Percentiles rank a stretch among this genome's conserved stretches.
Evolutionary conservation across 306 rosid genomes (phyloP).

Genomic region (Psophocarpus tetragonolobus): DNA sequence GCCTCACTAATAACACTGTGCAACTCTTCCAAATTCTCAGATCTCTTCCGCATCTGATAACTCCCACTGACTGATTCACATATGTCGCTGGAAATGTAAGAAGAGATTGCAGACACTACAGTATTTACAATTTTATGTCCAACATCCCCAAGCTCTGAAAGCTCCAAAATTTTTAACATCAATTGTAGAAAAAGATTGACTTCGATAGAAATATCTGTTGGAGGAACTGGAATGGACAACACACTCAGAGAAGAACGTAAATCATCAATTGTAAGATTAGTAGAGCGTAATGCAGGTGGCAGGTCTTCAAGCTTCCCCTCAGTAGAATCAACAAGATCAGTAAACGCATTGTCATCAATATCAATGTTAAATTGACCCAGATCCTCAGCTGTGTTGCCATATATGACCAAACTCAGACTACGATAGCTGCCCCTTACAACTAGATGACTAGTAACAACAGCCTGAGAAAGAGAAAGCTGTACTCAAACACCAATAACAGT

Average conservation of each 20-base stretch:
- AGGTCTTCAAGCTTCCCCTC: constrained; percentile 93
- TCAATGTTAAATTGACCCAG: constrained; percentile 96
- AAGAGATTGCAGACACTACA: constrained; percentile 75
- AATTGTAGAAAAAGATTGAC: constrained; percentile 72
- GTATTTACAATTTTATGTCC: constrained; percentile 63
- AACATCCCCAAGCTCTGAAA: constrained; percentile 59
- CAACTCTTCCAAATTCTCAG: constrained; percentile 55
- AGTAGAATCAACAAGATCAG: constrained; percentile 79
- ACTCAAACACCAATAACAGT: constrained; percentile 8
- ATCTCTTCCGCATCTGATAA: constrained; percentile 42
- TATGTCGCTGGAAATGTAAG: constrained; percentile 57
- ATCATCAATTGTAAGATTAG: constrained; percentile 59
- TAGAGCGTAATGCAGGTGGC: constrained; percentile 78
- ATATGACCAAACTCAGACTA: constrained; percentile 89
- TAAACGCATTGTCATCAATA: constrained; percentile 82
- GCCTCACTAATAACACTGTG: constrained; percentile 55
- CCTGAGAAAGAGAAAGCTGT: constrained; percentile 55
- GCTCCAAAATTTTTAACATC: constrained; percentile 65
- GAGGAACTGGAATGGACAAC: constrained; percentile 65
- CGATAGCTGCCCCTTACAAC: constrained; percentile 98
- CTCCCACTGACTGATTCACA: constrained; percentile 47
- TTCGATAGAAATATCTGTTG: constrained; percentile 69
- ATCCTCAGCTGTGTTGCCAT: constrained; percentile 97
- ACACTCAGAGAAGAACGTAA: constrained; percentile 57
- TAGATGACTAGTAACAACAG: constrained; percentile 91